Conservation (phyloP, 2,329 filamentous ascomycete genomes). For the Thelonectria blattea region DNA sequence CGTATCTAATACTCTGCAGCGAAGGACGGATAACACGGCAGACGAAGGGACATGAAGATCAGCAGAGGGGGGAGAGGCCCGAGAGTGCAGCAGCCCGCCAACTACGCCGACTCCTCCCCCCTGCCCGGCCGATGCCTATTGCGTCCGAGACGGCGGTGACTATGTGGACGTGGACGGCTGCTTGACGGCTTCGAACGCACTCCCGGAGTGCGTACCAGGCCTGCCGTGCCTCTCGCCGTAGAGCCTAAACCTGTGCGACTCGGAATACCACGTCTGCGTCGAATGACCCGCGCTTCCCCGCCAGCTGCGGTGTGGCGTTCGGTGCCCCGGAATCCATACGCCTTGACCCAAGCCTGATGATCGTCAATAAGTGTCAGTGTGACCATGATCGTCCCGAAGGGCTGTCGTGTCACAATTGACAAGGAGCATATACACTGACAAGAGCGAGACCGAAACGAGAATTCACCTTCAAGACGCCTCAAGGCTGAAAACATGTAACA, state of each 20-base stretch:
- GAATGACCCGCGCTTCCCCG: constrained; percentile 20
- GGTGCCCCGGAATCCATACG: constrained; percentile 17
- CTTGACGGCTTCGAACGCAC: constrained; percentile 5
- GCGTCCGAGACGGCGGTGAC: not conserved
- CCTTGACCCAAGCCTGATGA: not conserved
- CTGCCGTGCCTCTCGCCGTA: constrained; percentile 9
- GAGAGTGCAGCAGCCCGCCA: too few relatives aligned
- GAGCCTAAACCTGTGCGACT: constrained; percentile 4
- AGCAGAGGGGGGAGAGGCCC: too few relatives aligned
- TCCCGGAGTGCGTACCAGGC: constrained; percentile 12
- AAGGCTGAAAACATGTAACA: not conserved
- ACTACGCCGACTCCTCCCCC: constrained; percentile 10
- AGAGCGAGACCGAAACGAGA: not conserved
- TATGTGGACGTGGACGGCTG: constrained; percentile 6
- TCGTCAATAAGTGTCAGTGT: constrained; percentile 1
- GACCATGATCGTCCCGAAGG: constrained; percentile 8
- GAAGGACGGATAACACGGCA: too few relatives aligned
- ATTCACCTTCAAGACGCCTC: not conserved
- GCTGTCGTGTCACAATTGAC: constrained; percentile 17
- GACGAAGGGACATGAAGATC: too few relatives aligned
- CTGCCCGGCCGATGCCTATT: constrained; percentile 2
- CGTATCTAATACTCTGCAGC: not conserved
- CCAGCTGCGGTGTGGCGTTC: constrained; percentile 22
- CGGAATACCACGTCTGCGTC: constrained; percentile 6
- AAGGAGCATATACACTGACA: not conserved